Conservation (phyloP, 1,139 yeast genomes). For the Kodamaea ohmeri region DNA sequence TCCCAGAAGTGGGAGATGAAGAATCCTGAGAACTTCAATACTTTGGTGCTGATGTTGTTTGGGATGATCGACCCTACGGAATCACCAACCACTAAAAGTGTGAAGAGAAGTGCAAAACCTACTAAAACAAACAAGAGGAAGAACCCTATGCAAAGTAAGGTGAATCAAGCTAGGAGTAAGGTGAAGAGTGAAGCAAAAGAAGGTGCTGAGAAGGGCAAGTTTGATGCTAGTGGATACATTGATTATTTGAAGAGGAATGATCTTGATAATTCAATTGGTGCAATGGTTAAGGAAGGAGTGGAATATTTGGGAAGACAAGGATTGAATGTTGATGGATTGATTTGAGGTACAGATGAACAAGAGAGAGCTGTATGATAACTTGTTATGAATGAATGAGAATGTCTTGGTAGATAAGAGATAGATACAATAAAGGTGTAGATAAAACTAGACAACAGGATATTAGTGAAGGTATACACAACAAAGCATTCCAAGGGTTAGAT, state of each 20-base stretch:
- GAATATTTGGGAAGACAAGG: slow-evolving; percentile 12
- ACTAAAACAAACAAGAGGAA: too few relatives aligned
- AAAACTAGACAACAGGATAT: not conserved
- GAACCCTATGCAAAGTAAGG: too few relatives aligned
- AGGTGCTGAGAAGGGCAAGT: slow-evolving; percentile 1
- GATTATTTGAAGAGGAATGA: slow-evolving; percentile 21
- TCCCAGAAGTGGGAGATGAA: slow-evolving; percentile 2
- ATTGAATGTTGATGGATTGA: slow-evolving; percentile 5
- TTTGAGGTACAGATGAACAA: too few relatives aligned
- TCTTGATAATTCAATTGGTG: slow-evolving; percentile 16
- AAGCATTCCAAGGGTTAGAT: too few relatives aligned
- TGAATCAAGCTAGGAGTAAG: too few relatives aligned
- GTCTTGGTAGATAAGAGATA: not conserved
- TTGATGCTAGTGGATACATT: slow-evolving; percentile 15
- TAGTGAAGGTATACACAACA: too few relatives aligned
- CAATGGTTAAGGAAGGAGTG: slow-evolving; percentile 19
- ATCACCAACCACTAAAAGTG: not conserved
- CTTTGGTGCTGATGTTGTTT: slow-evolving; percentile 1
- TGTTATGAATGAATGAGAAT: too few relatives aligned
- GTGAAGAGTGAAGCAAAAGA: slow-evolving; percentile 2
- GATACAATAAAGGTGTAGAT: not conserved
- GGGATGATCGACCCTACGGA: slow-evolving; percentile 1
- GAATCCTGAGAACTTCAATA: slow-evolving; percentile 1
- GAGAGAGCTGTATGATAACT: too few relatives aligned
- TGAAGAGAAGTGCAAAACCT: too few relatives aligned